Conservation (phyloP, 2,329 filamentous ascomycete genomes). For the Daldinia eschscholtzii region DNA sequence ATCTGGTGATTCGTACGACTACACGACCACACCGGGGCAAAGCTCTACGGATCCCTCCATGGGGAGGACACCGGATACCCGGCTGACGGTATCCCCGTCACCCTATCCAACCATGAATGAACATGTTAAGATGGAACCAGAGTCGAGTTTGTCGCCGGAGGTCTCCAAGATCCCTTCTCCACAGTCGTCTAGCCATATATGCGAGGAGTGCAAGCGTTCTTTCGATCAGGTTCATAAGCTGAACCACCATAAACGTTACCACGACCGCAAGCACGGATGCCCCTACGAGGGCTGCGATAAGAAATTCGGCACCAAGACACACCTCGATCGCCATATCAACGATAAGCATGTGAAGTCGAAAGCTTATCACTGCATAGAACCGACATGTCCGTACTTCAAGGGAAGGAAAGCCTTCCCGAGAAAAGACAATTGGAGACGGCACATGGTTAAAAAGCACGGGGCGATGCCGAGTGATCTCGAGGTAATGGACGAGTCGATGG, state of each 20-base stretch:
- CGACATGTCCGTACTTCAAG: constrained; percentile 68
- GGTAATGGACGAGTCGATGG: constrained; percentile 46
- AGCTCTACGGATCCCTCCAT: constrained; percentile 50
- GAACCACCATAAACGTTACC: constrained; percentile 72
- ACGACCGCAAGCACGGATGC: constrained; percentile 67
- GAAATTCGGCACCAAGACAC: constrained; percentile 72
- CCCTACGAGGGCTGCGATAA: constrained; percentile 62
- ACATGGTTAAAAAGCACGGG: constrained; percentile 71
- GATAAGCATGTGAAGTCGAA: constrained; percentile 71
- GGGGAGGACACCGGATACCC: constrained; percentile 52
- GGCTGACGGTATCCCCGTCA: constrained; percentile 51
- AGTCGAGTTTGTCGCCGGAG: constrained; percentile 49
- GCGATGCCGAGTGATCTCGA: constrained; percentile 47
- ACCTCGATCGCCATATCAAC: constrained; percentile 72
- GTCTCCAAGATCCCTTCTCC: constrained; percentile 43
- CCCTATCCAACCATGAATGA: constrained; percentile 45
- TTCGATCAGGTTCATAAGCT: constrained; percentile 72
- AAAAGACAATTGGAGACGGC: constrained; percentile 73
- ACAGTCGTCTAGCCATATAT: constrained; percentile 48
- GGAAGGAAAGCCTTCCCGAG: constrained; percentile 71
- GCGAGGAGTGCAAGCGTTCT: constrained; percentile 59
- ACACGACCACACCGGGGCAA: constrained; percentile 50
- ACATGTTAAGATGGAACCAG: constrained; percentile 45
- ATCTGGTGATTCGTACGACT: constrained; percentile 50
- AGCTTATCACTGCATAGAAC: constrained; percentile 69